phyloP scores from a whole-genome alignment of 257 asterid species.

The Nyctanthes arbortristis region DNA sequence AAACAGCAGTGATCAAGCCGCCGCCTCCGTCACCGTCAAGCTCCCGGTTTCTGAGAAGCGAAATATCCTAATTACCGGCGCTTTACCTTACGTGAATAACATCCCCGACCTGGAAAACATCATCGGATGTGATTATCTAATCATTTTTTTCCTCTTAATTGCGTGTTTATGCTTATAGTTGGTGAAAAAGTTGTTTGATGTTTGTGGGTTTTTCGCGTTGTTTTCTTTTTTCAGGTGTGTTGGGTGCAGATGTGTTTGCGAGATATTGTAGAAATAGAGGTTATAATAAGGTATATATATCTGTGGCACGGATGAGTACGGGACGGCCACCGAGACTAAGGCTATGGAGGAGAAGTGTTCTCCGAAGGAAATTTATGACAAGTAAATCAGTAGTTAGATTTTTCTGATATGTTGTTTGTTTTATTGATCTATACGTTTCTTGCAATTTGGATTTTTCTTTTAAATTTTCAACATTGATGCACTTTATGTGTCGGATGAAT shows the following conservation, averaged over 20 bases:
- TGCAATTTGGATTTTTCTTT: too few relatives aligned
- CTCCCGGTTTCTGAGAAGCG: conserved; percentile 78
- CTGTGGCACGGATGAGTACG: conserved; percentile 98
- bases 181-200: too few relatives aligned
- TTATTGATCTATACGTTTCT: conserved; percentile 7
- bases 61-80: conserved; percentile 85
- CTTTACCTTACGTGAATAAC: conserved; percentile 91
- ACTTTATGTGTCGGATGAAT: too few relatives aligned
- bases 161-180: conserved; percentile 12
- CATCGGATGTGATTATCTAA: conserved; percentile 66
- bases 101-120: conserved; percentile 99
- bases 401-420: conserved; percentile 11
- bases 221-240: conserved; percentile 55
- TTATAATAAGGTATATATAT: conserved; percentile 69
- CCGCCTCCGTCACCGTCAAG: conserved; percentile 32
- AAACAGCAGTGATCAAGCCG: conserved; percentile 31
- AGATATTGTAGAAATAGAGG: conserved; percentile 87
- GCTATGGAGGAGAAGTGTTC: conserved; percentile 88
- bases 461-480: too few relatives aligned
- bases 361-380: conserved; percentile 90
- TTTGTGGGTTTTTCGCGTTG: neutral
- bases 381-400: conserved; percentile 40
- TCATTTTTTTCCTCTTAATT: neutral
- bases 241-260: conserved; percentile 97
- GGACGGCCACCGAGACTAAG: conserved; percentile 96